Evolutionary conservation across 2,329 filamentous ascomycete species (phyloP).

Genomic region (Verticillium tricorpus): DNA sequence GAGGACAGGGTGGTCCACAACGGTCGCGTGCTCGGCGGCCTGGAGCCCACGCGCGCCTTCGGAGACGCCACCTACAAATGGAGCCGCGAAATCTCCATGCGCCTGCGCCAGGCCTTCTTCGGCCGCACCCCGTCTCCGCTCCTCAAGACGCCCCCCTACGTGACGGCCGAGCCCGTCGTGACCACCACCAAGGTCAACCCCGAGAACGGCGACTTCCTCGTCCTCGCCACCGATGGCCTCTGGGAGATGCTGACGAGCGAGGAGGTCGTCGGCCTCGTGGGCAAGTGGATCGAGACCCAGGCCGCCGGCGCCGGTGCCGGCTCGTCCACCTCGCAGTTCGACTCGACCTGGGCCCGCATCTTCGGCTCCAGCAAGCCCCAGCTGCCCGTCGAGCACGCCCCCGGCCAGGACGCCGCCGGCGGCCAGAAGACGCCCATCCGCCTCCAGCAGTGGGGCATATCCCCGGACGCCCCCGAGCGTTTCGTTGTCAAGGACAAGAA

Average conservation of each 20-base stretch:
- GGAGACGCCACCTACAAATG: conserved; percentile 98
- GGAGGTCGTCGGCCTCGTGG: conserved; percentile 93
- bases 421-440: conserved; percentile 87
- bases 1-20: conserved; percentile 85
- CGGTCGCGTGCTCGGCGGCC: conserved; percentile 82
- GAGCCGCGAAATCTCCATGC: conserved; percentile 77
- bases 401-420: conserved; percentile 38
- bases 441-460: conserved; percentile 85
- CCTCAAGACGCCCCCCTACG: conserved; percentile 89
- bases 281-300: conserved; percentile 91
- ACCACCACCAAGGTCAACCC: conserved; percentile 91
- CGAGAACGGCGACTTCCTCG: conserved; percentile 86
- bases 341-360: conserved; percentile 62
- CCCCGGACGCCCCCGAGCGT: conserved; percentile 66
- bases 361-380: conserved; percentile 49
- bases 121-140: conserved; percentile 71
- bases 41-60: conserved; percentile 92
- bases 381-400: conserved; percentile 71
- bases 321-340: conserved; percentile 59
- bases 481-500: conserved; percentile 96
- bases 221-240: conserved; percentile 92
- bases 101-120: conserved; percentile 82
- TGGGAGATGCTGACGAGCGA: conserved; percentile 99
- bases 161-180: conserved; percentile 91
- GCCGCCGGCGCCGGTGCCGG: conserved; percentile 34